Evolutionary conservation across 139 green algal species (phyloP).

Genomic region (Tetraselmis striata): DNA sequence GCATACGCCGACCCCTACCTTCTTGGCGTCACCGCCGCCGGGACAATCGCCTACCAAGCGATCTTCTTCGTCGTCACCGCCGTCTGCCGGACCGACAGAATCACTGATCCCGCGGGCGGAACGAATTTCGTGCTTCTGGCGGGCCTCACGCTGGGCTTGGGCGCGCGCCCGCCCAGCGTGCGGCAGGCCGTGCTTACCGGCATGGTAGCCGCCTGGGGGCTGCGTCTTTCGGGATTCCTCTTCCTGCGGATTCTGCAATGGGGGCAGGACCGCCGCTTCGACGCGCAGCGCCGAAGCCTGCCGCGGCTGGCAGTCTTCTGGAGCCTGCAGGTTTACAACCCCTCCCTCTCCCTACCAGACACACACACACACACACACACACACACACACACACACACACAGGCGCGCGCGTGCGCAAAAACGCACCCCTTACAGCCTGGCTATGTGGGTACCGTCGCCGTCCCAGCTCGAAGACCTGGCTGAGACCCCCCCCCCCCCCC

Average conservation of each 20-base stretch:
- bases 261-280: background rate
- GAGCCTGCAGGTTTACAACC: conserved; percentile 1
- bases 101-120: background rate
- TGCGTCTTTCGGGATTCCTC: background rate
- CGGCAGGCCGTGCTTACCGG: background rate
- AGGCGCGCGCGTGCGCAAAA: too few species aligned
- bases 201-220: background rate
- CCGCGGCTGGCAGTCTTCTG: background rate
- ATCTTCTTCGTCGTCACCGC: conserved; percentile 4
- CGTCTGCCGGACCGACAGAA: background rate
- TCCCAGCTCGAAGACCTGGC: too few species aligned
- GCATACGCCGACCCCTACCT: background rate
- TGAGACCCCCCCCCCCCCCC: too few species aligned
- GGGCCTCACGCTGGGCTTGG: background rate
- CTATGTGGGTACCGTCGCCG: too few species aligned
- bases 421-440: too few species aligned
- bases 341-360: too few species aligned
- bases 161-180: background rate
- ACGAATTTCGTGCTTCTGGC: conserved; percentile 4
- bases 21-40: background rate
- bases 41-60: background rate
- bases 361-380: too few species aligned
- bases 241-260: background rate
- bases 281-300: background rate
- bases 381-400: too few species aligned